Conservation (phyloP, 2,329 filamentous ascomycete species). For the Fusarium tuaranense region DNA sequence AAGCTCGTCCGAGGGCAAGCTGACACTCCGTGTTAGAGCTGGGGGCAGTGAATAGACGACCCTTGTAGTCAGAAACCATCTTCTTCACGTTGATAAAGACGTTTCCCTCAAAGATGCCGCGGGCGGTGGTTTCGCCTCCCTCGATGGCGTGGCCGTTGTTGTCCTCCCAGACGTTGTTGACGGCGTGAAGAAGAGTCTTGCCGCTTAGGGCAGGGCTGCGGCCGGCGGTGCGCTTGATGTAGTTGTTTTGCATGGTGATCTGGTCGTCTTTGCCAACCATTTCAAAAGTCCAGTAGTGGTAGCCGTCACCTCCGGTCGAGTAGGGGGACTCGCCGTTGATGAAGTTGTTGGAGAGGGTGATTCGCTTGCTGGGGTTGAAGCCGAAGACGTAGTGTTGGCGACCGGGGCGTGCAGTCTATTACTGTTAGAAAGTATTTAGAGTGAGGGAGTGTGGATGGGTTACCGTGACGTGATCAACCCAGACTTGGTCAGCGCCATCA, state of each 20-base stretch:
- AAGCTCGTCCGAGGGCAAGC: conserved; percentile 58
- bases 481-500: conserved; percentile 56
- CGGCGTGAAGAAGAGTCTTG: conserved; percentile 65
- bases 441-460: neutral
- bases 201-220: conserved; percentile 67
- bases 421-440: neutral
- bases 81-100: conserved; percentile 64
- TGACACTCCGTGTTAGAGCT: conserved; percentile 52
- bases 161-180: conserved; percentile 71
- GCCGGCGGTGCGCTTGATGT: conserved; percentile 68
- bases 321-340: conserved; percentile 65
- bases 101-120: conserved; percentile 63
- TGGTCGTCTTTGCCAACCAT: conserved; percentile 61
- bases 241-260: conserved; percentile 69
- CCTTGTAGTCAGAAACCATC: conserved; percentile 49
- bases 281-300: conserved; percentile 71
- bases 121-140: conserved; percentile 52
- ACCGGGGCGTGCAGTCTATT: conserved; percentile 62
- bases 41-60: conserved; percentile 48
- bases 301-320: conserved; percentile 67
- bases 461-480: conserved; percentile 63
- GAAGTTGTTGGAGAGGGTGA: conserved; percentile 69
- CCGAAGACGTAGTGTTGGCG: conserved; percentile 70
- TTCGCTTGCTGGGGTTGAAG: conserved; percentile 60
- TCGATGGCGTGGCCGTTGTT: conserved; percentile 68